Conservation (phyloP, 768 basidiomycete genomes). For the Obba rivulosa region DNA sequence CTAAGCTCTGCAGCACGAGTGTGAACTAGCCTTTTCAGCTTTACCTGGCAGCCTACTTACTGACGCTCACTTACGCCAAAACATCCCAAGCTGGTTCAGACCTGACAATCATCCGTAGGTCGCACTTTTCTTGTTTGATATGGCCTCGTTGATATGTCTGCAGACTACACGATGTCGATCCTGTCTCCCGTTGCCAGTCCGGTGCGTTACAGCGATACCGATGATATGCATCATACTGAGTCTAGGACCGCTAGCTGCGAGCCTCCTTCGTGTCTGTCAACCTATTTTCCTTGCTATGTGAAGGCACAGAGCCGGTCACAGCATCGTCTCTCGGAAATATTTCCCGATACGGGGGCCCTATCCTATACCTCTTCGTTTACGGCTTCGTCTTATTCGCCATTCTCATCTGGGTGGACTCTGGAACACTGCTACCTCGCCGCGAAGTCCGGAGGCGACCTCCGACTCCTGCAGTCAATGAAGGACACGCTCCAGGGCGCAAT, state of each 20-base stretch:
- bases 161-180: conserved; percentile 63
- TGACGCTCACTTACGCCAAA: conserved; percentile 70
- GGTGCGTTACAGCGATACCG: conserved; percentile 34
- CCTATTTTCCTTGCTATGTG: conserved; percentile 68
- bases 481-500: neutral
- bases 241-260: conserved; percentile 38
- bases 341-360: conserved; percentile 66
- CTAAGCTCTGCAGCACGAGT: neutral
- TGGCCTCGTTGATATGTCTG: neutral
- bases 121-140: neutral
- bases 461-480: neutral
- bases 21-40: conserved; percentile 33
- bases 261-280: conserved; percentile 74
- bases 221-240: neutral
- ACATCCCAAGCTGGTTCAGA: conserved; percentile 45
- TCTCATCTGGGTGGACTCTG: conserved; percentile 71
- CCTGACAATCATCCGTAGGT: conserved; percentile 55
- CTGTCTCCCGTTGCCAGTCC: conserved; percentile 65
- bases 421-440: conserved; percentile 43
- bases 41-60: conserved; percentile 62
- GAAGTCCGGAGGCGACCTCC: conserved; percentile 18
- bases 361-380: conserved; percentile 64
- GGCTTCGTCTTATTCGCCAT: conserved; percentile 52
- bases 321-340: conserved; percentile 47
- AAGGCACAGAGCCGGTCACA: conserved; percentile 44